Percentiles rank a stretch among this genome's conserved stretches.
These are phyloP conservation scores for Pseudoperonospora humuli DNA, from an alignment of 352 stramenopile genomes.

Conservation along the genomic window DNA sequence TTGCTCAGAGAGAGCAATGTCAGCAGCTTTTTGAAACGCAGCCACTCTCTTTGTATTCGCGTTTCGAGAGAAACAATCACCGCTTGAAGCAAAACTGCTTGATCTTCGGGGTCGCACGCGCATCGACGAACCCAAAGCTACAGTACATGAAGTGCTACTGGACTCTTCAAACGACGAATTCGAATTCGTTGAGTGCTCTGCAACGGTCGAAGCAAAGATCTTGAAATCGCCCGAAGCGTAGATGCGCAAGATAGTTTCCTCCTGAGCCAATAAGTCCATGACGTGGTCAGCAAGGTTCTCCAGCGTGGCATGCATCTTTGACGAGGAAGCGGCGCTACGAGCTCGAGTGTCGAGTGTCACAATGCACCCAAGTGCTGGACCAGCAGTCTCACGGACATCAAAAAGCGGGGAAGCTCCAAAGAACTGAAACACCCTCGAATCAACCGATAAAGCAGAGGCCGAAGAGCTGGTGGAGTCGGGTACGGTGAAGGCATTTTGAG, in stretches of 20 bases:
- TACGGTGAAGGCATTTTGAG: constrained; percentile 39
- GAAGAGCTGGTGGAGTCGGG: constrained; percentile 27
- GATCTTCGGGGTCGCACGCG: constrained; percentile 17
- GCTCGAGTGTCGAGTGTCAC: constrained; percentile 47
- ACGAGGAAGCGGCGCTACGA: constrained; percentile 24
- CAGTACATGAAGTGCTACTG: constrained; percentile 21
- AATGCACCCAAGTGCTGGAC: constrained; percentile 44
- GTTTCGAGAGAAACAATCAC: constrained; percentile 28
- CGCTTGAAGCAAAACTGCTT: constrained; percentile 32
- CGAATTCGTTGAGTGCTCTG: constrained; percentile 10
- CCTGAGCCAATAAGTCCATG: constrained; percentile 47
- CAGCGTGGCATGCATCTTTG: constrained; percentile 48
- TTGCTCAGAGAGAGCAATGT: constrained; percentile 3
- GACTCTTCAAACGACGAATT: constrained; percentile 27
- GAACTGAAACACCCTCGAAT: constrained; percentile 45
- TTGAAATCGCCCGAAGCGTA: constrained; percentile 60
- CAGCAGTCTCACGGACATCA: constrained; percentile 22
- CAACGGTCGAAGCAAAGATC: constrained; percentile 35
- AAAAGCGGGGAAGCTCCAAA: constrained; percentile 50
- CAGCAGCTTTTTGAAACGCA: constrained; percentile 10
- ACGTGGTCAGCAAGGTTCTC: constrained; percentile 56
- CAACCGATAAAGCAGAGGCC: background rate
- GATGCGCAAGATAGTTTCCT: constrained; percentile 51
- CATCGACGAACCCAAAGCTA: constrained; percentile 14
- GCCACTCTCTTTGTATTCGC: constrained; percentile 2